Base-by-base conservation (phyloP, 148 eudicot species). In the Diospyros kaki region DNA sequence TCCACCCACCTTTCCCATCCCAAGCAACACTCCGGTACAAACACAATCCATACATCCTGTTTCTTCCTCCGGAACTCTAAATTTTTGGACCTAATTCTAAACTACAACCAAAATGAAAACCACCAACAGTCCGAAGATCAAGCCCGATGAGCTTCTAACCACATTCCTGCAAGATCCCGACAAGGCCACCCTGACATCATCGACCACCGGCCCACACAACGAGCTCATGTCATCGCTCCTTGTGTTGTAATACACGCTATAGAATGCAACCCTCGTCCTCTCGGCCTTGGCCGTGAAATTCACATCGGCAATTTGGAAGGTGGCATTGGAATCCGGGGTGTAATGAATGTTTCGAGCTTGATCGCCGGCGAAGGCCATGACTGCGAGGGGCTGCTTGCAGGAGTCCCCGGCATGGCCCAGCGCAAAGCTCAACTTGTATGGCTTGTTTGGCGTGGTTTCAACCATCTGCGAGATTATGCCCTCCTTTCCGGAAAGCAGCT, bases 381-480 rank as follows among this genome's bases (percentile, higher is more conserved):
- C 71, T 0, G 99, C 99, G 1, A 95, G 84, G 0, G 97, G 99
- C 69, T 88, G 88, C 80, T 84, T 88, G 82, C 99, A 95, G 2
- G 88, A 78, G 81, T 93, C 99, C 4, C 88, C 87, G 0, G 89
- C 97, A 14, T 83, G 93, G 39, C 99, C 99, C 66, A 93, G 56
- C 0, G 91, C 86, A 75, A 92, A 95, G 72, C 82, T 80, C 72
- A 95, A 40, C 38, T 74, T 83, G 83, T 95, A 92, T 1, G 83
- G 88, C 78, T 90, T 90, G 81, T 95, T 88, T 0, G 93, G 92
- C 69, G 86, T 88, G 76, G 99, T 95, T 59, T 75, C 79, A 0
- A 95, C 94, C 91, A 86, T 95, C 79, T 95, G 99, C 15, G 99
- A 92, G 61, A 95, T 88, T 41, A 95, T 95, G 68, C 99, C 99